Percentiles rank a stretch among this genome's conserved stretches.
Evolutionary conservation across 1,284 basidiomycete species (phyloP).

Genomic region (Agaricales sp.): DNA sequence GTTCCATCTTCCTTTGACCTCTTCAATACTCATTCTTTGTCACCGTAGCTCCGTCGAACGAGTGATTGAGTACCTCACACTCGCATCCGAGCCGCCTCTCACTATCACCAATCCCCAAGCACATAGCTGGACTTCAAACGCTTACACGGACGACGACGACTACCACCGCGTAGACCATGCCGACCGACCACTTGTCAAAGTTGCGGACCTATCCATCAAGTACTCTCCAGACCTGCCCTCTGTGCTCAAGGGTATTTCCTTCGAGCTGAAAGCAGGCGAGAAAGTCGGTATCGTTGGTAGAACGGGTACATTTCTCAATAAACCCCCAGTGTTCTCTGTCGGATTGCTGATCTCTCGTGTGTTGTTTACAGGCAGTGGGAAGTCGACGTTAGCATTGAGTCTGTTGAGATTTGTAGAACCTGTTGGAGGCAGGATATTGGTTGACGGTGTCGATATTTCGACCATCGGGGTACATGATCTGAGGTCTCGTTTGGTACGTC

Average conservation of each 20-base stretch:
- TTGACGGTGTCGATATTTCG: conserved; percentile 87
- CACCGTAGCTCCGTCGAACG: conserved; percentile 69
- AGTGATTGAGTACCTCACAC: conserved; percentile 77
- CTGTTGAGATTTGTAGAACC: conserved; percentile 88
- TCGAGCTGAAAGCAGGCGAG: conserved; percentile 50
- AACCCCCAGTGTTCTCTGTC: too few species aligned
- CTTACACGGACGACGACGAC: too few species aligned
- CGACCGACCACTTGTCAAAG: conserved; percentile 37
- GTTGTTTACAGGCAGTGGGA: conserved; percentile 35
- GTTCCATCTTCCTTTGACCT: not conserved
- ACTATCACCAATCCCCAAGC: conserved; percentile 67
- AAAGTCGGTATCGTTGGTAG: conserved; percentile 67
- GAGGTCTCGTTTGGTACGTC: conserved; percentile 52
- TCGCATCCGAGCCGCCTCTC: conserved; percentile 79
- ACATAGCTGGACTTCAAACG: conserved; percentile 69
- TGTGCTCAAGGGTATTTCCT: conserved; percentile 72
- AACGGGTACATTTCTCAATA: conserved; percentile 37
- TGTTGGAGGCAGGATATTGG: conserved; percentile 62
- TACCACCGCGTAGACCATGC: conserved; percentile 79
- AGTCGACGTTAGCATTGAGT: conserved; percentile 78
- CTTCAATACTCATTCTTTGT: not conserved
- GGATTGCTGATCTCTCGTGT: not conserved
- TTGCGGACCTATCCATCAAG: conserved; percentile 70
- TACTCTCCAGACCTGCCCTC: conserved; percentile 80
- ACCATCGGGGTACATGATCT: conserved; percentile 82